phyloP scores from a whole-genome alignment of 164 flowering plant genomes.

The Dillenia turbinata region DNA sequence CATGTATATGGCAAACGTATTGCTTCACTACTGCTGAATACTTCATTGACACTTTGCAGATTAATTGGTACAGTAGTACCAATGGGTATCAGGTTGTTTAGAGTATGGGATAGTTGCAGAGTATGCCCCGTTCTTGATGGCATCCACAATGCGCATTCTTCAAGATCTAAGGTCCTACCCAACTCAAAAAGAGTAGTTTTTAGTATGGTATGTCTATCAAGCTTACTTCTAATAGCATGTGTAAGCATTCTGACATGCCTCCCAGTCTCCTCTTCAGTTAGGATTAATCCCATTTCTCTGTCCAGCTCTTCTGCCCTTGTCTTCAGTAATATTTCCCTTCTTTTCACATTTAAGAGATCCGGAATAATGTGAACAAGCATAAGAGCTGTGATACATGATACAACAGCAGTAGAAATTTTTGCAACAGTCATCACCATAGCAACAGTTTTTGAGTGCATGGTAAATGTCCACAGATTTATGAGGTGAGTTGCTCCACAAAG shows the following conservation, averaged over 20 bases:
- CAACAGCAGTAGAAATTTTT: slow-evolving; percentile 55
- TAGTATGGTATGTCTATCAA: slow-evolving; percentile 63
- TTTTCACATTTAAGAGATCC: slow-evolving; percentile 59
- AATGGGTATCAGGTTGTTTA: slow-evolving; percentile 40
- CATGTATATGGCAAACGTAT: slow-evolving; percentile 48
- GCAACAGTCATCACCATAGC: slow-evolving; percentile 61
- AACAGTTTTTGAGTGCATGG: slow-evolving; percentile 52
- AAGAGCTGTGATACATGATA: slow-evolving; percentile 66
- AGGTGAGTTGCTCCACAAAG: slow-evolving; percentile 76
- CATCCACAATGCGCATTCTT: slow-evolving; percentile 84
- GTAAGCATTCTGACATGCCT: slow-evolving; percentile 80
- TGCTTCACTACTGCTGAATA: slow-evolving; percentile 52
- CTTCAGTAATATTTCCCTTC: slow-evolving; percentile 49
- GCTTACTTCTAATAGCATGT: slow-evolving; percentile 73
- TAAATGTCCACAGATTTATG: slow-evolving; percentile 65
- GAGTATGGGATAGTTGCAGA: slow-evolving; percentile 56
- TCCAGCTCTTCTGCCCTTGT: slow-evolving; percentile 67
- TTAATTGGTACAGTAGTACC: slow-evolving; percentile 48
- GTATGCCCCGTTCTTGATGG: slow-evolving; percentile 44
- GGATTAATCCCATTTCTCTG: slow-evolving; percentile 64
- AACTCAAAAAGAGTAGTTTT: slow-evolving; percentile 72
- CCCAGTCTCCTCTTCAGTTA: slow-evolving; percentile 70
- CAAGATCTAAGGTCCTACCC: slow-evolving; percentile 56
- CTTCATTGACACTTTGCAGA: slow-evolving; percentile 48
- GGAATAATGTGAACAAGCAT: slow-evolving; percentile 80